Percentiles rank a stretch among this genome's conserved stretches.
These are phyloP conservation scores for Gloeophyllum trabeum DNA, from an alignment of 768 basidiomycete species.

Conservation along the genomic window DNA sequence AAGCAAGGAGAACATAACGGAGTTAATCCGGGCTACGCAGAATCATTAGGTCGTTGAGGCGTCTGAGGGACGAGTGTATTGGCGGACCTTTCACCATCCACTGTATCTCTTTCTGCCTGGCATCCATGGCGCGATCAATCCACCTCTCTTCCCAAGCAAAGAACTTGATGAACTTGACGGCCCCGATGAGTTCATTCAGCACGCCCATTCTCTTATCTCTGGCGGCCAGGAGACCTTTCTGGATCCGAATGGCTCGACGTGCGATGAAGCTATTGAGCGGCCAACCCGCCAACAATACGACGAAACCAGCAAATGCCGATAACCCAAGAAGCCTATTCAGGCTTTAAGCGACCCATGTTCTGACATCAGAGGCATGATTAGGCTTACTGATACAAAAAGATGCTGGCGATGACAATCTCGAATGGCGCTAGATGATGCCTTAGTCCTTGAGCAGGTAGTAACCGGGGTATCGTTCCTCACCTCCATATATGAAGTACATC, in stretches of 20 bases:
- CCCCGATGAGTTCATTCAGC: slow-evolving; percentile 66
- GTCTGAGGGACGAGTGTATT: neutral
- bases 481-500: slow-evolving; percentile 58
- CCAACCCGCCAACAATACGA: slow-evolving; percentile 53
- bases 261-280: slow-evolving; percentile 64
- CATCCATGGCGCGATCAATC: slow-evolving; percentile 54
- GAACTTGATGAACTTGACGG: slow-evolving; percentile 74
- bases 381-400: slow-evolving; percentile 66
- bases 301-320: slow-evolving; percentile 68
- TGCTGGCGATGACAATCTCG: slow-evolving; percentile 60
- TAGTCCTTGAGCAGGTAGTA: slow-evolving; percentile 2
- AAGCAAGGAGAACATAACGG: slow-evolving; percentile 54
- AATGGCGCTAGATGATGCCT: slow-evolving; percentile 42
- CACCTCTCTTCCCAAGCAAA: slow-evolving; percentile 76
- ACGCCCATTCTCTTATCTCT: slow-evolving; percentile 72
- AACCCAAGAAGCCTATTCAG: slow-evolving; percentile 42
- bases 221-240: slow-evolving; percentile 47
- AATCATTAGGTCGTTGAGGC: neutral
- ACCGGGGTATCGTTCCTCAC: too few relatives aligned
- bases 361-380: slow-evolving; percentile 1
- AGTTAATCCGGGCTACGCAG: slow-evolving; percentile 53
- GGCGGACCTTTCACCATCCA: slow-evolving; percentile 66
- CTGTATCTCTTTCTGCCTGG: slow-evolving; percentile 57
- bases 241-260: slow-evolving; percentile 44
- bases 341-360: neutral